These are phyloP conservation scores for Neocallimastix lanati DNA, from an alignment of 192 early-diverging fungal genomes.

Conservation along the genomic window DNA sequence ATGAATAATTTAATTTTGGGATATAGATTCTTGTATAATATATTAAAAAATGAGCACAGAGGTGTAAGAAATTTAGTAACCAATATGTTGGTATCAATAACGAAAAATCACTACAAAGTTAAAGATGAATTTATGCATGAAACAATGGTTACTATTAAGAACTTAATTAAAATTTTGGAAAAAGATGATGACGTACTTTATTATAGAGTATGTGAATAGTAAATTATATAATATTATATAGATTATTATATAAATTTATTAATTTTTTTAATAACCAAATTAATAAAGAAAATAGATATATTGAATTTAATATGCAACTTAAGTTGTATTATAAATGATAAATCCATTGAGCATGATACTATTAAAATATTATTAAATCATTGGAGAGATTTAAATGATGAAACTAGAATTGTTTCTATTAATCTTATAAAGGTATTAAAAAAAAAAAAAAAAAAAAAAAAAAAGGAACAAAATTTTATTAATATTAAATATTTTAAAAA, in stretches of 20 bases:
- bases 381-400: background rate
- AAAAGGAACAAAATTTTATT: no score
- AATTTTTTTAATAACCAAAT: no score
- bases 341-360: background rate
- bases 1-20: conserved; percentile 8
- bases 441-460: background rate
- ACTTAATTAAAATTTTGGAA: background rate
- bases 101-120: background rate
- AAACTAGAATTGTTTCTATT: background rate
- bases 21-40: conserved; percentile 21
- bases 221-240: no score
- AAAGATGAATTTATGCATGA: background rate
- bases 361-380: background rate
- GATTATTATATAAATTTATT: no score
- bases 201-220: background rate
- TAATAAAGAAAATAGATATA: background rate
- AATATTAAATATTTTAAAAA: no score
- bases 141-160: background rate
- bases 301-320: background rate
- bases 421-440: background rate
- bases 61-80: background rate
- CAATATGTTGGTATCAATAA: background rate
- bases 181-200: background rate
- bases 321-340: background rate
- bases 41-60: conserved; percentile 30